Base-by-base conservation (phyloP, 805 yeast genomes). In the Cyberlindnera suaveolens region DNA sequence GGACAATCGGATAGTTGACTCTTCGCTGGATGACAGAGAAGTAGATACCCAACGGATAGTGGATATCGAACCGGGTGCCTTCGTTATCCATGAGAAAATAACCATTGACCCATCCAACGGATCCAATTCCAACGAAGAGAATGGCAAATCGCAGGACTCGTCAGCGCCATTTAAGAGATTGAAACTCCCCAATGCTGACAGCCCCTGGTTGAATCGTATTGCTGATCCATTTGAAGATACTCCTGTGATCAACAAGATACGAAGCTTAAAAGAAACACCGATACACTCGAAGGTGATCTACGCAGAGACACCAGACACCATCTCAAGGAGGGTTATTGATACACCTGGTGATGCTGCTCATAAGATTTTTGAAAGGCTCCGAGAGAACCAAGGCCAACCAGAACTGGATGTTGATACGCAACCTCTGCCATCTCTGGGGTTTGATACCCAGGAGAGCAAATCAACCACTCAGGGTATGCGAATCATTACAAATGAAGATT, bases 151-250 rank as follows among this genome's bases (percentile, higher is more conserved):
- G 6, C 36, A 39, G 31, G 47, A 33, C 50, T 44, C 50, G 4
- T 44, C 46, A 6, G 33, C 61, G 2, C 60, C 64, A 1, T 48
- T 50, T 38, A 51, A 47, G 15, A 35, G 44, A 2, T 13, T 50
- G 13, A 40, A 43, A 30, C 30, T 49, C 19, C 35, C 27, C 3
- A 44, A 50, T 15, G 27, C 50, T 3, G 48, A 48, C 15, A 51
- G 52, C n/a, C 57, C 62, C 4, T 56, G 59, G 53, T 41, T 66
- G 15, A 56, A 52, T 18, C 60, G 59, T 29, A 52, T 67, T 16
- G 54, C 48, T 23, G 60, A 70, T 45, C 75, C 75, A 6, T 70
- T 70, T 46, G 64, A 60, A 29, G 59, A 54, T 11, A 56, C 62
- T 1, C 52, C 52, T n/a, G 16, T 34, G 23, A 34, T 36, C 17